Evolutionary conservation across 2,329 filamentous ascomycete genomes (phyloP).

Genomic region (Beauveria sp.): DNA sequence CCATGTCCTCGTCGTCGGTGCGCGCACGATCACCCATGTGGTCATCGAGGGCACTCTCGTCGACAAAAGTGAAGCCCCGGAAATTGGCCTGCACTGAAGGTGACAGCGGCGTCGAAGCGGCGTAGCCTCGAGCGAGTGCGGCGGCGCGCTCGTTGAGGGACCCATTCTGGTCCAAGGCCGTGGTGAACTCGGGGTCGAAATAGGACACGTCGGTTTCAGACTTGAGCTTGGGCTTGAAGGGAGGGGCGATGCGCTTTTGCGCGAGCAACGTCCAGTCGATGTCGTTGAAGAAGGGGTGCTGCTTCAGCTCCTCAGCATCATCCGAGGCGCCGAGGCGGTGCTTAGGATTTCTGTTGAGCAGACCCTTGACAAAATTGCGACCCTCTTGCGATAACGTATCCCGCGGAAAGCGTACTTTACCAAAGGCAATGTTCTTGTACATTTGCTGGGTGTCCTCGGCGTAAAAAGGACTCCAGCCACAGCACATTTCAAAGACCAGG

Average conservation of each 20-base stretch:
- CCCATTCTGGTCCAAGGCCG: conserved; percentile 76
- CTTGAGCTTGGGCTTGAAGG: conserved; percentile 96
- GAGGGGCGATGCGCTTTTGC: conserved; percentile 88
- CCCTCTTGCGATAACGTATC: conserved; percentile 93
- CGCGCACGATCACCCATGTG: conserved; percentile 55
- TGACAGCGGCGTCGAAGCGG: conserved; percentile 84
- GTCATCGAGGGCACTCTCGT: conserved; percentile 89
- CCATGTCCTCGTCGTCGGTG: conserved; percentile 52
- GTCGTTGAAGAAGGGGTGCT: conserved; percentile 88
- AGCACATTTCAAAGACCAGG: conserved; percentile 99
- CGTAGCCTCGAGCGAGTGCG: conserved; percentile 75
- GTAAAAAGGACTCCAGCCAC: conserved; percentile 98
- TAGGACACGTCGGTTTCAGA: conserved; percentile 95
- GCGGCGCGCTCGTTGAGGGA: conserved; percentile 89
- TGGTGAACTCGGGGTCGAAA: conserved; percentile 98
- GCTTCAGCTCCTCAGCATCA: conserved; percentile 90
- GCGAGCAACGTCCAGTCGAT: conserved; percentile 84
- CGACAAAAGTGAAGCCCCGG: conserved; percentile 97
- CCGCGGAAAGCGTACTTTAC: conserved; percentile 92
- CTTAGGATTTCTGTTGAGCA: conserved; percentile 94
- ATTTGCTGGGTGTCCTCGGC: conserved; percentile 99
- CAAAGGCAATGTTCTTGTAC: conserved; percentile 99
- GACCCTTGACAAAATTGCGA: conserved; percentile 93
- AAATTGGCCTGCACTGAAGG: conserved; percentile 97
- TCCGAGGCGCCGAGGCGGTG: conserved; percentile 85